These are phyloP conservation scores for Persicaria tinctoria DNA, from an alignment of 148 eudicot species.

Conservation along the genomic window DNA sequence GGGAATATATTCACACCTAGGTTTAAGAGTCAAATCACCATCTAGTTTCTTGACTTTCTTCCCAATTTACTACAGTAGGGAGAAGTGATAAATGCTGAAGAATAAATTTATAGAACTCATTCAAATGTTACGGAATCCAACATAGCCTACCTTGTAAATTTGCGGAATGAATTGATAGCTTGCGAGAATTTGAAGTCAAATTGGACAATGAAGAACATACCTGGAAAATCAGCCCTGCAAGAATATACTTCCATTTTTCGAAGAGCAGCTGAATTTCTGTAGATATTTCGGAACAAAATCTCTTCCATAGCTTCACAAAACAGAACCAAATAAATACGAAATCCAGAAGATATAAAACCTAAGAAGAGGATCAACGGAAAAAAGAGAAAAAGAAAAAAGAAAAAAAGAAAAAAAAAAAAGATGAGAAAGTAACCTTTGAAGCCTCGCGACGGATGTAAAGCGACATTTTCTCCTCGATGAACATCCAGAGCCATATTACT, in stretches of 20 bases:
- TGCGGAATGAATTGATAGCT: neutral
- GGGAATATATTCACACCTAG: neutral
- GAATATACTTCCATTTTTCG: conserved; percentile 89
- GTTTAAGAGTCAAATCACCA: neutral
- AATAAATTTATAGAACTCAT: neutral
- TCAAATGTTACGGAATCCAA: neutral
- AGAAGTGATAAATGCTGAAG: neutral
- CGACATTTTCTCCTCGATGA: conserved; percentile 49
- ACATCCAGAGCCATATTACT: conserved; percentile 48
- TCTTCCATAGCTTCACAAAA: conserved; percentile 79
- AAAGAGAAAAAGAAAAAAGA: neutral
- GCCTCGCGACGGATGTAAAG: conserved; percentile 96
- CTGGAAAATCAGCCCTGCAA: conserved; percentile 89
- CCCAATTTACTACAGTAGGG: neutral
- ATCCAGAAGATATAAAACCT: neutral
- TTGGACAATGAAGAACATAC: conserved; percentile 39
- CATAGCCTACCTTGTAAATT: neutral
- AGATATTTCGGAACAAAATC: conserved; percentile 62
- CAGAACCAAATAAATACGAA: conserved; percentile 12
- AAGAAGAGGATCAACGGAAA: neutral
- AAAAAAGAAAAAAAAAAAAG: neutral
- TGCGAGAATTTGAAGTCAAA: neutral
- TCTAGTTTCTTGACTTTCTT: neutral
- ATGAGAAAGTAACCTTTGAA: conserved; percentile 59
- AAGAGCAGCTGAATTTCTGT: conserved; percentile 68